Conservation (phyloP, 2,329 filamentous ascomycete species). For the Didymella exigua region DNA sequence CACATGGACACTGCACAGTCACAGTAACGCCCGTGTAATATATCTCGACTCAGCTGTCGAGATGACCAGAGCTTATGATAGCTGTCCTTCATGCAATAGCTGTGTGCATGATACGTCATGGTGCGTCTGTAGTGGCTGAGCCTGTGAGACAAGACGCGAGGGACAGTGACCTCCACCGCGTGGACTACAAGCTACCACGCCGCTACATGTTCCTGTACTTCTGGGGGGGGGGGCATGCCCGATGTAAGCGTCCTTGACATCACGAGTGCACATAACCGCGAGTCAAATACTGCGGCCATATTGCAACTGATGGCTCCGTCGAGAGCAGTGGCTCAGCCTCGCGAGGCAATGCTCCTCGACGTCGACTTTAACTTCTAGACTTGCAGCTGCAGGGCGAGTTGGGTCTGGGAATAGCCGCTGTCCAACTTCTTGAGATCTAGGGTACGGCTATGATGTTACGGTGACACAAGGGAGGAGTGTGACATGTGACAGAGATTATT, state of each 20-base stretch:
- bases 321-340: neutral
- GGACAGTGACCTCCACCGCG: constrained; percentile 1
- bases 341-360: neutral
- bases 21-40: neutral
- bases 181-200: neutral
- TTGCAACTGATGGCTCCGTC: neutral
- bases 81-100: neutral
- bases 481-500: constrained; percentile 1
- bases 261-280: neutral
- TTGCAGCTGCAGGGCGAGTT: constrained; percentile 11
- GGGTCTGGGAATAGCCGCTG: constrained; percentile 3
- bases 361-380: constrained; percentile 7
- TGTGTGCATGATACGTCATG: neutral
- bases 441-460: neutral
- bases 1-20: neutral
- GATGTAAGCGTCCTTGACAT: neutral
- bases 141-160: neutral
- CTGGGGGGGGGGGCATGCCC: neutral
- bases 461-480: neutral
- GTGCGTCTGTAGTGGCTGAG: neutral
- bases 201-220: neutral
- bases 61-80: neutral
- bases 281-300: neutral
- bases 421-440: neutral
- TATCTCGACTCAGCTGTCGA: neutral